Evolutionary conservation across 2,329 filamentous ascomycete genomes (phyloP), one percentile per base, ranked within the genome.

Genomic region (Alternaria ethzedia): DNA sequence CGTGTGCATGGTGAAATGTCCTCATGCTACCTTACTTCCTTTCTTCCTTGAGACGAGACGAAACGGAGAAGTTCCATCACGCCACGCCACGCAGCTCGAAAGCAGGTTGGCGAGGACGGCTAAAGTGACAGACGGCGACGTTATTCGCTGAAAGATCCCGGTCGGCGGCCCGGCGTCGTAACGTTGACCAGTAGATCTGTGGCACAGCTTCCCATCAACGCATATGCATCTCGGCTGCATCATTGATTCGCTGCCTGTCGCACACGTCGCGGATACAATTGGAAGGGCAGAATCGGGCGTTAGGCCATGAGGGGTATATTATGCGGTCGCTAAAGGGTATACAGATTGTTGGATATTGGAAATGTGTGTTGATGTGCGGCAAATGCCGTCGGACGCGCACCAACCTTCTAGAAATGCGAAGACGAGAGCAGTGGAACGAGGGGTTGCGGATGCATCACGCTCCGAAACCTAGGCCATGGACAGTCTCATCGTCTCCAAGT

Each of bases 401-500:
- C 44, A 57, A 47, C 60, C 47, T 64, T 57, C 45, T 59, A 57
- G 57, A 61, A 59, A 36, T 26, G 21, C 54, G 12, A 41, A 15
- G 46, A 25, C 30, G 41, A 15, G 20, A 23, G 13, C 43, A 15
- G 32, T 26, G 36, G 21, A 20, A 52, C 45, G 45, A 56, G 21
- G 47, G 49, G 30, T 43, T 55, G 54, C 28, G 45, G 54, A 36
- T 21, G 46, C 55, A 59, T 71, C 61, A 74, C 9, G 67, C 56
- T 50, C 67, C 70, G 43, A 74, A 71, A 28, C 93, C 92, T 74
- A 97, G 83, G 43, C 91, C 90, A 79, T 90, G 94, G 59, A 96
- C 90, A 76, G 97, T 93, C 8, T 88, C 88, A 82, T 99, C 96
- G 69, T 97, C 94, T 63, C 91, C 89, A 70, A 98, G 89, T 28